Evolutionary conservation across 108 stramenopile genomes (phyloP).

Genomic region (Licmophora abbreviata): DNA sequence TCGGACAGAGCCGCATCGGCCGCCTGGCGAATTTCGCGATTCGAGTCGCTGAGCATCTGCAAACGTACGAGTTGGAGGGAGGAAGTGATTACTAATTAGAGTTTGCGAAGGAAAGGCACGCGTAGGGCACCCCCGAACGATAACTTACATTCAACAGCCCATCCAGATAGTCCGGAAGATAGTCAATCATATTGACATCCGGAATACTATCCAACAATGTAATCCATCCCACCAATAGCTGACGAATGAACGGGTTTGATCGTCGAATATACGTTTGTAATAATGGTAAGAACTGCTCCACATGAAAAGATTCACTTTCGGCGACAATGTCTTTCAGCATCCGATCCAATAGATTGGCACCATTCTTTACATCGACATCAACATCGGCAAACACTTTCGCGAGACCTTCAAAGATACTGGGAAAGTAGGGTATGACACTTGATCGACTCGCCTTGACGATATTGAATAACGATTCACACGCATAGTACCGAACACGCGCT

Average conservation of each 20-base stretch:
- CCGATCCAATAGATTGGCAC: constrained; percentile 92
- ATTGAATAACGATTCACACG: constrained; percentile 96
- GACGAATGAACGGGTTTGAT: constrained; percentile 94
- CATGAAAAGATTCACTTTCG: constrained; percentile 85
- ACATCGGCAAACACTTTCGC: constrained; percentile 95
- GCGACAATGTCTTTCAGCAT: constrained; percentile 96
- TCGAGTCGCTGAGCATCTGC: constrained; percentile 91
- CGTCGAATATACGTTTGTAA: constrained; percentile 93
- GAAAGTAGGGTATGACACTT: constrained; percentile 81
- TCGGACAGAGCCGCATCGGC: constrained; percentile 81
- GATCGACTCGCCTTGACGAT: constrained; percentile 94
- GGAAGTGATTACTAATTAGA: neutral
- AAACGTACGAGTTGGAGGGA: neutral
- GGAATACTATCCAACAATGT: constrained; percentile 93
- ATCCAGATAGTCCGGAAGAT: constrained; percentile 93
- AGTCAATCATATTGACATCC: constrained; percentile 94
- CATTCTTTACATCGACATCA: constrained; percentile 98
- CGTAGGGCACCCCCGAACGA: too few relatives aligned
- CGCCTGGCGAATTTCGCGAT: constrained; percentile 90
- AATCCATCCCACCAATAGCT: constrained; percentile 96
- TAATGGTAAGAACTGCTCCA: constrained; percentile 92
- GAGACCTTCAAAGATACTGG: constrained; percentile 93
- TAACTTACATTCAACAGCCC: constrained; percentile 82
- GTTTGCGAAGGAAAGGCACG: neutral
- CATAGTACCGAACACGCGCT: constrained; percentile 94